Evolutionary conservation across 306 rosid species (phyloP), one percentile per base, ranked within the genome.

Genomic region (Corylus heterophylla): DNA sequence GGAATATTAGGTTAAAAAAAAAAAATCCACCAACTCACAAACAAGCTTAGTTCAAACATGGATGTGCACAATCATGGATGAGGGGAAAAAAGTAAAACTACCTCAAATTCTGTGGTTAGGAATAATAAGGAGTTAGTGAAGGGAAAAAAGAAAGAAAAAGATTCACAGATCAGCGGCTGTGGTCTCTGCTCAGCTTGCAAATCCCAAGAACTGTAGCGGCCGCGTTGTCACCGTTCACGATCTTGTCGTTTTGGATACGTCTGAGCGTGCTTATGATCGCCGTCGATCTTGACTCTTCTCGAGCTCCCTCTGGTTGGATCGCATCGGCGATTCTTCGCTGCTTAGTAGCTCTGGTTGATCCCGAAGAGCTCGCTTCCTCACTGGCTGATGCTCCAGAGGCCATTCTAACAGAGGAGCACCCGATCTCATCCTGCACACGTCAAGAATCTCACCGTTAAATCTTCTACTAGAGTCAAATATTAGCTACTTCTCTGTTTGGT

Each of bases 181-280:
- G 78, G 76, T 86, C 86, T 76, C 88, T 77, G 74, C 86, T 73
- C 13, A 83, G 83, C 55, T 78, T 85, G 67, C 83, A 61, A 59
- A 85, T 85, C 54, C 85, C 81, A 6, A 79, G 77, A 10, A 88
- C 71, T 44, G 82, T 54, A 17, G 78, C 82, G 54, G 92, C 64
- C 2, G 85, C 83, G 29, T 67, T 55, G 12, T 75, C 69, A 2
- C 17, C 74, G 66, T 63, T 76, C 25, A 27, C 4, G 73, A 59
- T 64, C 2, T 18, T 74, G 27, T 69, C 83, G 29, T 74, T 79
- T 69, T 62, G 76, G 17, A 82, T 82, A 48, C 80, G 75, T 69
- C 42, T 80, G 31, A 86, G 74, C 20, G 91, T 70, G 80, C 68
- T 74, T n/a, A 82, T 67, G 18, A 77, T 79, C 69, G 83, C 72